A percentile compares a stretch with the other conserved stretches of the same genome.
Conservation (phyloP, 176 grass and related monocot species). For the Oryza glaberrima region DNA sequence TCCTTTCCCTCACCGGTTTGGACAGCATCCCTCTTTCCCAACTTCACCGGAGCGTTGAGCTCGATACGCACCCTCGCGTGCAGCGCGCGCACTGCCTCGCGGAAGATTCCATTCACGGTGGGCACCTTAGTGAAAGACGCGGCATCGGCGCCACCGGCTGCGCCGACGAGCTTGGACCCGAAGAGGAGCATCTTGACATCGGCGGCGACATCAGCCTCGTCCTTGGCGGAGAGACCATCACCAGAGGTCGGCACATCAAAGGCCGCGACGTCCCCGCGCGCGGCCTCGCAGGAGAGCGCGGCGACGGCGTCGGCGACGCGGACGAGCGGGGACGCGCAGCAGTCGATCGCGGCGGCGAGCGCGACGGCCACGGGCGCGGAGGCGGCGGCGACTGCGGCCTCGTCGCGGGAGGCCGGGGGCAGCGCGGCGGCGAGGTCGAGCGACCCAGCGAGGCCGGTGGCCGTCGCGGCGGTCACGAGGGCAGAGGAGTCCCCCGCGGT, state of each 20-base stretch:
- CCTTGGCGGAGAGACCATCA: slow-evolving; percentile 80
- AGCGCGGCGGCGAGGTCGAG: slow-evolving; percentile 52
- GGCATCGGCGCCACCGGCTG: slow-evolving; percentile 29
- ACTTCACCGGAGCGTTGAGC: slow-evolving; percentile 75
- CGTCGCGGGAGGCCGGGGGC: slow-evolving; percentile 52
- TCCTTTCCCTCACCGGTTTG: slow-evolving; percentile 63
- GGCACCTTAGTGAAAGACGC: slow-evolving; percentile 66
- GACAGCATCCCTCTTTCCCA: slow-evolving; percentile 56
- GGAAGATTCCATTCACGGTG: slow-evolving; percentile 64
- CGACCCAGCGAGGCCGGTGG: slow-evolving; percentile 45
- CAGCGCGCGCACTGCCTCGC: slow-evolving; percentile 70
- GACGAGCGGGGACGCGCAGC: slow-evolving; percentile 70
- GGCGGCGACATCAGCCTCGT: slow-evolving; percentile 77
- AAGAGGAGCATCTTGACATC: slow-evolving; percentile 80
- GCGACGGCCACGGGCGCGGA: slow-evolving; percentile 59
- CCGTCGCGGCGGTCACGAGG: slow-evolving; percentile 46
- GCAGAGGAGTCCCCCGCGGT: slow-evolving; percentile 54
- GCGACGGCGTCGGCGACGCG: slow-evolving; percentile 79
- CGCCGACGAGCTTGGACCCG: slow-evolving; percentile 73
- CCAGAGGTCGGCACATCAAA: slow-evolving; percentile 79
- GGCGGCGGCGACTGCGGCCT: slow-evolving; percentile 55
- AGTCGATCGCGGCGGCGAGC: slow-evolving; percentile 71
- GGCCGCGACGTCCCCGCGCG: slow-evolving; percentile 55
- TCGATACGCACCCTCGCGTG: slow-evolving; percentile 74
- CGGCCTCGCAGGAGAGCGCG: slow-evolving; percentile 82